Conservation (phyloP, 139 green algal genomes). For the Astrephomene gubernaculifera region DNA sequence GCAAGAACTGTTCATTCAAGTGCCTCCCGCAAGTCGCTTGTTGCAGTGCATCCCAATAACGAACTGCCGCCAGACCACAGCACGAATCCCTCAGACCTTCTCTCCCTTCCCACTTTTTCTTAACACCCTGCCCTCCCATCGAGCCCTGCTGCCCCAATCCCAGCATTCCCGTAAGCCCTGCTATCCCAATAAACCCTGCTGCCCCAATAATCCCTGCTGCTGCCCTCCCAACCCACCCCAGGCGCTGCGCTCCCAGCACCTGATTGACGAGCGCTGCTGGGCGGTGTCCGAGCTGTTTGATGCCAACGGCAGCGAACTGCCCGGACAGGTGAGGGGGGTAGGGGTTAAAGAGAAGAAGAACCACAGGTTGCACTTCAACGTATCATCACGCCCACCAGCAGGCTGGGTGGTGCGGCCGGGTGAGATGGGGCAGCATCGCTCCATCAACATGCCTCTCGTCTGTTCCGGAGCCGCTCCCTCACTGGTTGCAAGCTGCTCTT, state of each 20-base stretch:
- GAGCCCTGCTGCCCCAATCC: not conserved
- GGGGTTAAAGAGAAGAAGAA: no score
- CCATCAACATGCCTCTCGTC: no score
- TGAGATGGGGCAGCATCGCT: no score
- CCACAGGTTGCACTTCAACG: no score
- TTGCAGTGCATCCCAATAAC: not conserved
- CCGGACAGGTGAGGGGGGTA: slow-evolving; percentile 5
- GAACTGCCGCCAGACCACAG: not conserved
- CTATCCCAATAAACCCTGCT: not conserved
- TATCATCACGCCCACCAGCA: no score
- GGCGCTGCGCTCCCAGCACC: slow-evolving; percentile 6
- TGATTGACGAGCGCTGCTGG: slow-evolving; percentile 38
- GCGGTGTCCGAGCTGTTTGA: slow-evolving; percentile 28
- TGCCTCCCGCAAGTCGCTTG: no score
- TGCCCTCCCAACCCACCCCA: not conserved
- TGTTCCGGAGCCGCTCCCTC: no score
- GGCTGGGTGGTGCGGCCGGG: no score
- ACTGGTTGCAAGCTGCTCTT: no score
- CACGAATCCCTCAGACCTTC: not conserved
- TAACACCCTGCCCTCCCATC: not conserved
- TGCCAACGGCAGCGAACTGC: slow-evolving; percentile 32
- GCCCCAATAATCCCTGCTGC: not conserved
- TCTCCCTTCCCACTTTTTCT: not conserved
- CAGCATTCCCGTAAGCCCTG: not conserved
- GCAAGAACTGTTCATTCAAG: no score